Evolutionary conservation across 2,329 filamentous ascomycete genomes (phyloP), one percentile per base, ranked within the genome.

Genomic region (Neoascochyta sp.): DNA sequence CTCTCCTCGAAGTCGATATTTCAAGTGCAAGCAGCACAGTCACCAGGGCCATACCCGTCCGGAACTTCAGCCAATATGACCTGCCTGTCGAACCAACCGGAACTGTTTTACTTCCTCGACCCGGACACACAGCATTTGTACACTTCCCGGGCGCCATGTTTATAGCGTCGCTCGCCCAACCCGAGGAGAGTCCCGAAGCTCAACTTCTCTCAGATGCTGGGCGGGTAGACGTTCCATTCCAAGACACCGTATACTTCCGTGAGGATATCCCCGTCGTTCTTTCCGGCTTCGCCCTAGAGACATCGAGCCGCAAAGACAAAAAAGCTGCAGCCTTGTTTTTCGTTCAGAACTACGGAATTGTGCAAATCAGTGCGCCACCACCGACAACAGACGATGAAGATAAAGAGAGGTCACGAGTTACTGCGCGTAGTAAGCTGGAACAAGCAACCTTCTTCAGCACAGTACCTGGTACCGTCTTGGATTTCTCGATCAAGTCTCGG

Each of bases 381-480:
- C 68, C 82, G 15, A 76, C 76, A 4, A 80, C 76, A 9, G 77
- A 81, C 4, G 69, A 76, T 4, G 32, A 45, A 9, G 41, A 48
- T 8, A 32, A 36, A 12, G 81, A 54, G 26, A 57, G 54, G 15
- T 41, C 47, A 7, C 67, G 66, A 44, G 76, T 94, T 10, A 89
- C 85, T 1, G 84, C 86, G 5, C 92, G 87, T 64, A 86, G 80
- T 64, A 95, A 92, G 63, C 74, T 98, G 22, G 87, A 95, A 55
- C 89, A 98, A 65, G 89, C 89, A 3, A 84, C 96, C 1, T 96
- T 95, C 64, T 96, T 87, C 57, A 89, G 89, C 2, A 79, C 78
- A 26, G 80, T 85, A 55, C 75, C 81, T 40, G 80, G 86, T 52
- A 96, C 88, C 50, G 84, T 90, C n/a, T 66, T 98, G n/a, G 80